Evolutionary conservation across 2,329 filamentous ascomycete genomes (phyloP).

Genomic region (Colletotrichum liaoningense): DNA sequence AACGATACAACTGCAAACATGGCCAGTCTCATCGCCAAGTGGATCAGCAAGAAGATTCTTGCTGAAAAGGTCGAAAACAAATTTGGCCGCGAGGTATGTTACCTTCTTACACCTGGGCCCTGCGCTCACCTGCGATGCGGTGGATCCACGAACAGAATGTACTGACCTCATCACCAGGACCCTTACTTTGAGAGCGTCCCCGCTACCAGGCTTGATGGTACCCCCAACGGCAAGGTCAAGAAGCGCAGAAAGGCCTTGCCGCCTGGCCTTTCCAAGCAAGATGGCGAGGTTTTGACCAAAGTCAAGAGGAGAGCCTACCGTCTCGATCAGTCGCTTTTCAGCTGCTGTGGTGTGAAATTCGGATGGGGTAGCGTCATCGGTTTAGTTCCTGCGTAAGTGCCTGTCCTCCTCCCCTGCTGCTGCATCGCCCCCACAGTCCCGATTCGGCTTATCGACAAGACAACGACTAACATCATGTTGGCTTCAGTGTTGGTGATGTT

Average conservation of each 20-base stretch:
- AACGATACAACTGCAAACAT: conserved; percentile 49
- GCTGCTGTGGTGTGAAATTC: conserved; percentile 82
- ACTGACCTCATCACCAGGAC: conserved; percentile 67
- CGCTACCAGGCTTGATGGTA: conserved; percentile 75
- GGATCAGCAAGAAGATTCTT: conserved; percentile 67
- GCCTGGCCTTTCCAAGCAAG: conserved; percentile 83
- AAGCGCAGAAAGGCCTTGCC: conserved; percentile 89
- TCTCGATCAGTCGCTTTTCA: conserved; percentile 87
- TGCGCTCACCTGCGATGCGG: conserved; percentile 41
- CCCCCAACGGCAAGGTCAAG: conserved; percentile 77
- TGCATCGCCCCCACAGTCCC: neutral
- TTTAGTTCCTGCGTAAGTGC: conserved; percentile 80
- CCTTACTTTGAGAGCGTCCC: conserved; percentile 89
- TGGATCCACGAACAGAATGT: neutral
- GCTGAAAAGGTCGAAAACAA: conserved; percentile 68
- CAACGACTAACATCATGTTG: neutral
- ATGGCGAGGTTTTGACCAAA: conserved; percentile 84
- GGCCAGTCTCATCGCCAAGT: conserved; percentile 64
- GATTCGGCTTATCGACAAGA: neutral
- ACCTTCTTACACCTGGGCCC: neutral
- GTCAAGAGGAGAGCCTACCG: conserved; percentile 88
- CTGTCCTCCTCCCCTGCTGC: neutral
- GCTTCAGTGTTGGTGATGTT: conserved; percentile 75
- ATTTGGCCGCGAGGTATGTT: conserved; percentile 64
- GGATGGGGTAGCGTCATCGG: conserved; percentile 92